Evolutionary conservation across 441 rosid species (phyloP), one percentile per base, ranked within the genome.

Genomic region (Gossypium aridum): DNA sequence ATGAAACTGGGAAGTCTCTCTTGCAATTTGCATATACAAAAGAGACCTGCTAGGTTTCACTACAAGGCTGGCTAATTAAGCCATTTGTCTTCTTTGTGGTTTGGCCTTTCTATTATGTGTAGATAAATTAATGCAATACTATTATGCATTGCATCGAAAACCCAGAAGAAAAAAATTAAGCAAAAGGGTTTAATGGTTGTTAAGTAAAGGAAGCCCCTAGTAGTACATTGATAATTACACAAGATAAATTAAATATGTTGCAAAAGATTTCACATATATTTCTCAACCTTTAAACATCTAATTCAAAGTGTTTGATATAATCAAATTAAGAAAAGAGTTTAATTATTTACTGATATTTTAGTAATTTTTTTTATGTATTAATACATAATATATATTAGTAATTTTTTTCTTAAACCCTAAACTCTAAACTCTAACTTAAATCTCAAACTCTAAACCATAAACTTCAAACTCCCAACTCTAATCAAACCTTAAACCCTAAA

Each of bases 271-370:
- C 17, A 16, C 26, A 55, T 19, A 56, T 56, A 23, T 60, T 62
- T 62, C 45, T n/a, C 66, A 62, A 62, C 20, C 6, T 28, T n/a
- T 62, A 6, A 62, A 62, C 66, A n/a, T 62, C 45, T 62, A 62
- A 62, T 26, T 31, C 8, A n/a, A 28, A 62, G 17, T 2, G 8
- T 26, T 60, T 23, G 17, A 60, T 26, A 28, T 14, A 62, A 28
- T 12, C 17, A 26, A 62, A 14, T 19, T 2, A 61, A 31, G 37
- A 0, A 31, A 31, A 1, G 1, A 31, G 0, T 4, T 28, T 4
- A 28, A 4, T 4, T 28, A 28, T 28, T 4, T 28, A 28, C 3
- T 28, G 0, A 4, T 0, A 28, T 28, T 31, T 31, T 0, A 31
- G 7, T 31, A 31, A 31, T 1, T 31, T 31, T 31, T 28, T 31